These are phyloP conservation scores for Cladophialophora exuberans DNA, from an alignment of 2,329 filamentous ascomycete genomes.

Conservation along the genomic window DNA sequence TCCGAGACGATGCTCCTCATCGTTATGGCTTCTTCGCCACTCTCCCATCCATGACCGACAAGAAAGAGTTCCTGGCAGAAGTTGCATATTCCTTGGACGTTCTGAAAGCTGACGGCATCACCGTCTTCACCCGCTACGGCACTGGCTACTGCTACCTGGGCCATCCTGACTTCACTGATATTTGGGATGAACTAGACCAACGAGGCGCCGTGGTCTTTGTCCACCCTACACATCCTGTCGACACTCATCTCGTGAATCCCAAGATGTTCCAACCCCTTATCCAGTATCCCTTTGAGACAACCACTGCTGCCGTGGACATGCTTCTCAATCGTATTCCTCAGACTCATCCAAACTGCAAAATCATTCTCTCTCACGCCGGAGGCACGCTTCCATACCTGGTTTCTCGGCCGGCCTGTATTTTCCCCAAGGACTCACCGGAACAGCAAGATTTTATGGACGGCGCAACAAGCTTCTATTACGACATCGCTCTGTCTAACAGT, in stretches of 20 bases:
- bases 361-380: slow-evolving; percentile 55
- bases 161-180: slow-evolving; percentile 45
- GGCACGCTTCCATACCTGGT: slow-evolving; percentile 48
- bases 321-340: slow-evolving; percentile 18
- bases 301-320: slow-evolving; percentile 37
- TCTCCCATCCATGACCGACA: slow-evolving; percentile 54
- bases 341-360: slow-evolving; percentile 42
- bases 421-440: no score
- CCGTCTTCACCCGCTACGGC: slow-evolving; percentile 52
- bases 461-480: slow-evolving; percentile 35
- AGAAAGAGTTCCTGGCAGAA: slow-evolving; percentile 51
- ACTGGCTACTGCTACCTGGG: slow-evolving; percentile 55
- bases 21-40: slow-evolving; percentile 57
- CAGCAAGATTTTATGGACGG: no score
- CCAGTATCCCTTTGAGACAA: slow-evolving; percentile 51
- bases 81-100: slow-evolving; percentile 46
- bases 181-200: slow-evolving; percentile 53
- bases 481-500: slow-evolving; percentile 33
- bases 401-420: background rate
- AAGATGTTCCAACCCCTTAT: slow-evolving; percentile 44
- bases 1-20: slow-evolving; percentile 40
- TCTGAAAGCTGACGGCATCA: slow-evolving; percentile 54
- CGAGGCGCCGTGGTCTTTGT: slow-evolving; percentile 55
- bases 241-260: slow-evolving; percentile 39
- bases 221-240: slow-evolving; percentile 53